phyloP scores from a whole-genome alignment of 306 rosid species.

The Vigna nakashimae region DNA sequence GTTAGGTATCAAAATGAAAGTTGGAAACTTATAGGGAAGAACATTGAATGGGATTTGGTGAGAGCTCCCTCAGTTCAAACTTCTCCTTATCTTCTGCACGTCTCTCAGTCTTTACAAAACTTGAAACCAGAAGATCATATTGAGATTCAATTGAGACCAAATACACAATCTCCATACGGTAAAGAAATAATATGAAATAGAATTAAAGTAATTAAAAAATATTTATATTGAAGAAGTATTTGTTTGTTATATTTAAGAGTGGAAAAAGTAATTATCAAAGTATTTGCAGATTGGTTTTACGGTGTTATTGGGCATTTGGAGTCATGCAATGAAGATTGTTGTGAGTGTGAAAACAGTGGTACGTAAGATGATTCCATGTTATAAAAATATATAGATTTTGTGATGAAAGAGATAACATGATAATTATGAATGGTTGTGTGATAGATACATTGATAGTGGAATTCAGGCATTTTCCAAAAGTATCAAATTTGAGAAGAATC shows the following conservation, averaged over 20 bases:
- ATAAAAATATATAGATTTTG: too few relatives aligned
- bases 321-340: slow-evolving; percentile 46
- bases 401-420: too few relatives aligned
- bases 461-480: too few relatives aligned
- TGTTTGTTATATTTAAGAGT: too few relatives aligned
- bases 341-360: slow-evolving; percentile 61
- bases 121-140: slow-evolving; percentile 76
- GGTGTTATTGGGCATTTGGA: slow-evolving; percentile 63
- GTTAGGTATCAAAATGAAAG: slow-evolving; percentile 64
- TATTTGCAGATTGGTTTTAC: slow-evolving; percentile 68
- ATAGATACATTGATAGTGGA: too few relatives aligned
- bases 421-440: too few relatives aligned
- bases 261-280: too few relatives aligned
- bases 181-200: too few relatives aligned
- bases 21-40: slow-evolving; percentile 54
- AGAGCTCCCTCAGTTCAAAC: slow-evolving; percentile 62
- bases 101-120: slow-evolving; percentile 56
- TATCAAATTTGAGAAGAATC: too few relatives aligned
- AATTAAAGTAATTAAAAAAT: too few relatives aligned
- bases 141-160: slow-evolving; percentile 75
- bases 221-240: too few relatives aligned
- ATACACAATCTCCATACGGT: slow-evolving; percentile 64
- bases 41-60: slow-evolving; percentile 65
- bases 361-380: slow-evolving; percentile 5
- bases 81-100: slow-evolving; percentile 56